Evolutionary conservation across 78 protist genomes (phyloP), one percentile per base, ranked within the genome.

Genomic region (Dictyostelium firmibasis): DNA sequence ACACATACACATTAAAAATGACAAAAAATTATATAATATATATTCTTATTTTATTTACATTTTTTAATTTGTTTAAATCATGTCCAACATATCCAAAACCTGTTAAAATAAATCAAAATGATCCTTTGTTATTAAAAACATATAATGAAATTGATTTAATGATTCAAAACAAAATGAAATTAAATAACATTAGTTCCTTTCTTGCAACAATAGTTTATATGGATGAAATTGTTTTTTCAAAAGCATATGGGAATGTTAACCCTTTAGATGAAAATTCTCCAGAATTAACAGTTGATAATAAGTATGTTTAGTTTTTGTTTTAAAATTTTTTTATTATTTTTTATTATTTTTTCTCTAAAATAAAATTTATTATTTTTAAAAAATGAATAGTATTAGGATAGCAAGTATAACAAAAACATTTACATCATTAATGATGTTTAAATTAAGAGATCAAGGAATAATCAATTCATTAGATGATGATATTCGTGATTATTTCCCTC

Each of bases 361-460:
- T n/a, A n/a, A n/a, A n/a, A n/a, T n/a, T 27, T 4, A 29, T 62
- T 53, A 14, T 16, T 53, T 13, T 23, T 20, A 4, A 23, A 23
- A 6, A 64, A 25, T 53, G 2, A 33, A 75, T 3, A 76, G 93
- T 86, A 50, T 86, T 20, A 86, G 92, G 77, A 77, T 86, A 38
- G 92, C 92, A 16, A 86, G 92, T 86, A 77, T 86, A 60, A 86
- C 92, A 25, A 86, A 86, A 41, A 20, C 77, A 10, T 86, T 86
- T 77, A 86, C 92, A 53, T 25, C 81, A 57, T 60, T 86, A n/a
- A 86, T 86, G 92, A 76, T 86, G 85, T 86, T 38, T 67, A 44
- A 86, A 77, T 36, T 86, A n/a, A 44, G 92, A 41, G 92, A 86
- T 77, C 27, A 62, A 74, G 92, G 92, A 20, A 41, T 86, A 2